Conservation (phyloP, 192 early-diverging fungal species). For the Pilaira anomala region DNA sequence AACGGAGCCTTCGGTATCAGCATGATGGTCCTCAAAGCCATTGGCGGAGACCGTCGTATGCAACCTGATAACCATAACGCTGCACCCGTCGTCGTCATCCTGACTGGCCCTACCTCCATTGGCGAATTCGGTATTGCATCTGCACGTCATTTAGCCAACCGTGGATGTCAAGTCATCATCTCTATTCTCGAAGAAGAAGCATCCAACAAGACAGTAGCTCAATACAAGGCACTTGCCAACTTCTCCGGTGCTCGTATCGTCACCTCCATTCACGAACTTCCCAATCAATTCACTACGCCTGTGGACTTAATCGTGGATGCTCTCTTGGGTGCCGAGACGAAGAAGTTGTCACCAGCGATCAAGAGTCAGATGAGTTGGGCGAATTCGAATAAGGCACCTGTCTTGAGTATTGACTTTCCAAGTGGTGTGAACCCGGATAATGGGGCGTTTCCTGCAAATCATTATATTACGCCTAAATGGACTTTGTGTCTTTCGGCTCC, state of each 20-base stretch:
- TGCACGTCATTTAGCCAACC: slow-evolving; percentile 77
- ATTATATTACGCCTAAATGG: slow-evolving; percentile 70
- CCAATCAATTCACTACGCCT: slow-evolving; percentile 47
- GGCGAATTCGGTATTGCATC: slow-evolving; percentile 71
- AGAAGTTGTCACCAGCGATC: slow-evolving; percentile 15
- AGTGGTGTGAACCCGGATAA: slow-evolving; percentile 61
- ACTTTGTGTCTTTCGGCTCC: slow-evolving; percentile 75
- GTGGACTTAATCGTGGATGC: slow-evolving; percentile 76
- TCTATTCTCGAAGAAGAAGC: slow-evolving; percentile 37
- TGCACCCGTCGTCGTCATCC: slow-evolving; percentile 65
- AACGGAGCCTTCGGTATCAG: slow-evolving; percentile 73
- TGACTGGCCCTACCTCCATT: slow-evolving; percentile 71
- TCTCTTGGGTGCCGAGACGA: slow-evolving; percentile 48
- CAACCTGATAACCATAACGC: slow-evolving; percentile 74
- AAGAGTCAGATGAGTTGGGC: slow-evolving; percentile 72
- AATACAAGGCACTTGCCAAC: slow-evolving; percentile 14
- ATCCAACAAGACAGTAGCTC: slow-evolving; percentile 27
- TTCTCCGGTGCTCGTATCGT: slow-evolving; percentile 47
- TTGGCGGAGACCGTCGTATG: slow-evolving; percentile 75
- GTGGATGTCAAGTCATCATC: slow-evolving; percentile 63
- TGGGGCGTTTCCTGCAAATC: slow-evolving; percentile 45
- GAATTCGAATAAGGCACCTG: slow-evolving; percentile 65
- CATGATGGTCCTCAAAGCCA: slow-evolving; percentile 67
- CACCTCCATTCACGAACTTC: slow-evolving; percentile 29
- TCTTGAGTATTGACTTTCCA: slow-evolving; percentile 68